Base-by-base conservation (phyloP, 768 basidiomycete species). In the Postia placenta region DNA sequence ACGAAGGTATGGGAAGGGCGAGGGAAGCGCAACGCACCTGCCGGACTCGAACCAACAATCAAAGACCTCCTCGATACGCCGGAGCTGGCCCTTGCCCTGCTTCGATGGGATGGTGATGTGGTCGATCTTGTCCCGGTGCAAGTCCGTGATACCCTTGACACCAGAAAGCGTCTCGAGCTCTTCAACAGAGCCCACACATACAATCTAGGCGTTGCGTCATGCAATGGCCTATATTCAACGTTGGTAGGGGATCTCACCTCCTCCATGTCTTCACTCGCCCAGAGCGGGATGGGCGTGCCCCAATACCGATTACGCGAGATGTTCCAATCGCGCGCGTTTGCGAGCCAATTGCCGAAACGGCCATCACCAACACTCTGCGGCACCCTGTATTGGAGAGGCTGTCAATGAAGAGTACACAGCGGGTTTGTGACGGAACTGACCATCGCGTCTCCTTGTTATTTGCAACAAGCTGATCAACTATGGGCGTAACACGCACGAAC, bases 11-110 rank as follows among this genome's bases (percentile, higher is more conserved):
- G n/a, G n/a, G n/a, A n/a, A n/a, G 15, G 24, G 36, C 11, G 20
- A 22, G 5, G 28, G 14, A 35, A 11, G 14, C 6, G 42, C 12
- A 28, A 58, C 79, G 53, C 56, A 92, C 92, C 89, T 92, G 71
- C 96, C 96, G 3, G 95, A 98, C 70, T 99, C 96, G 63, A 99
- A 99, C 96, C 96, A 99, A 62, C 96, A 99, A 64, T 99, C 96
- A 63, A 99, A 98, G 30, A 99, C 92, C 66, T 98, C 96, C 51
- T 96, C 91, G n/a, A 97, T 76, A 42, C 96, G 84, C 67, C 78
- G 89, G 20, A 99, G 70, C 11, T 68, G 67, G 14, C 95, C 95
- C 59, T 91, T 94, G 45, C 94, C 95, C 64, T 80, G 69, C 63
- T 84, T 73, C 17, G 93, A 96, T 9, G 95, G 96, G 60, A 98